Percentiles rank a stretch among this genome's conserved stretches.
phyloP scores from a whole-genome alignment of 2,329 filamentous ascomycete genomes.

The Pseudocercospora fijiensis region DNA sequence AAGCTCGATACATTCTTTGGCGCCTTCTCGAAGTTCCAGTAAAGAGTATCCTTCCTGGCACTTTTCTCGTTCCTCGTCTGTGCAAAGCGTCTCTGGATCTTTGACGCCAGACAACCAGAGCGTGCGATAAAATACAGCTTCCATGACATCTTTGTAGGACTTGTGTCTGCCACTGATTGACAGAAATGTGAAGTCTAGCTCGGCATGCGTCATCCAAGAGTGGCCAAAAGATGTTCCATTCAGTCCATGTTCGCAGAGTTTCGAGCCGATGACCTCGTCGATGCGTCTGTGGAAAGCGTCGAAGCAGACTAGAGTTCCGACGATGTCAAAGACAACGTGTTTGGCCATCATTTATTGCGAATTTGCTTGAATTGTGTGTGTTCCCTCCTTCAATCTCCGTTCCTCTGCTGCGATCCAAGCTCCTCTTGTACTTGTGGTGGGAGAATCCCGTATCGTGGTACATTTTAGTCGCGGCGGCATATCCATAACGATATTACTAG shows the following conservation, averaged over 20 bases:
- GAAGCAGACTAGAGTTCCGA: slow-evolving; percentile 54
- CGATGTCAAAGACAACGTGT: slow-evolving; percentile 45
- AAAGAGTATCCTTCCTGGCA: slow-evolving; percentile 44
- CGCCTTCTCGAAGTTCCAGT: slow-evolving; percentile 41
- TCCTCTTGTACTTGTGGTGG: neutral
- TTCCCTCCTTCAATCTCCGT: neutral
- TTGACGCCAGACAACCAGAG: slow-evolving; percentile 47
- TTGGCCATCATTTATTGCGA: slow-evolving; percentile 20
- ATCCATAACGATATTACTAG: neutral
- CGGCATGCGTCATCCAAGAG: slow-evolving; percentile 49
- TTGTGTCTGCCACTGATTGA: slow-evolving; percentile 47
- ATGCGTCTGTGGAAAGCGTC: slow-evolving; percentile 47
- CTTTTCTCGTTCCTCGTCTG: slow-evolving; percentile 45
- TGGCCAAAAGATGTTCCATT: slow-evolving; percentile 48
- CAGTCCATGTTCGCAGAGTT: slow-evolving; percentile 43
- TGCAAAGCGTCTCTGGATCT: slow-evolving; percentile 46
- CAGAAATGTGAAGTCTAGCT: slow-evolving; percentile 54
- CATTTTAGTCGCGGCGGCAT: neutral
- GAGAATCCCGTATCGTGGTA: neutral
- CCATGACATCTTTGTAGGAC: slow-evolving; percentile 47
- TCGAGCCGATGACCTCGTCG: slow-evolving; percentile 44
- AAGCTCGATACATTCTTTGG: slow-evolving; percentile 45
- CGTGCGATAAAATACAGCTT: slow-evolving; percentile 51
- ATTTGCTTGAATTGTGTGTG: neutral
- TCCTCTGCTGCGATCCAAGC: neutral